Conservation (phyloP, 805 yeast genomes). For the Starmerella tilneyi region DNA sequence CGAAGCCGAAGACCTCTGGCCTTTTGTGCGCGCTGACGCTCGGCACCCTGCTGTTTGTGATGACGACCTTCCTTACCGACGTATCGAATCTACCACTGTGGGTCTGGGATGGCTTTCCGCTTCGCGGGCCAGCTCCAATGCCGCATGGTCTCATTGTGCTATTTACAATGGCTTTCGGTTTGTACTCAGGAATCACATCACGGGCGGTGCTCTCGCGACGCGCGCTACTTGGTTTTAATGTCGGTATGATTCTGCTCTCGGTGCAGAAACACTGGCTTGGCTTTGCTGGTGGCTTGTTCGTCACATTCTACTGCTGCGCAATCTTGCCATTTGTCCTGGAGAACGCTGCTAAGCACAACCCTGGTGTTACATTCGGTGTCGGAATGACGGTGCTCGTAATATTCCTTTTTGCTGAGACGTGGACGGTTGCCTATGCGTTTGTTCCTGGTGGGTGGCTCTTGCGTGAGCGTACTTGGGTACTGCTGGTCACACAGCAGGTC, state of each 20-base stretch:
- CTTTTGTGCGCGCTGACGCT: slow-evolving; percentile 54
- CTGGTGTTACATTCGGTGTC: slow-evolving; percentile 39
- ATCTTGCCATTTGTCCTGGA: slow-evolving; percentile 52
- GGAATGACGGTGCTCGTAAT: slow-evolving; percentile 41
- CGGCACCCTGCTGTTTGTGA: slow-evolving; percentile 62
- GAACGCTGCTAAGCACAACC: slow-evolving; percentile 44
- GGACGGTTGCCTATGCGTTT: slow-evolving; percentile 97
- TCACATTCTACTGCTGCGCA: slow-evolving; percentile 51
- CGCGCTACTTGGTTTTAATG: slow-evolving; percentile 37
- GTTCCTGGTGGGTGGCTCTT: slow-evolving; percentile 87
- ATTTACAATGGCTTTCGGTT: slow-evolving; percentile 48
- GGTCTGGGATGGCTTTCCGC: slow-evolving; percentile 94
- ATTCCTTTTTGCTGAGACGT: slow-evolving; percentile 70
- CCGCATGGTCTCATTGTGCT: slow-evolving; percentile 67
- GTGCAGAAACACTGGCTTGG: slow-evolving; percentile 57
- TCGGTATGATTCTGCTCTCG: slow-evolving; percentile 45
- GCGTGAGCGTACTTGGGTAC: slow-evolving; percentile 78
- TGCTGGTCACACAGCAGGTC: slow-evolving; percentile 48
- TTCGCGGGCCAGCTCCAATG: slow-evolving; percentile 77
- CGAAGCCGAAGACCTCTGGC: slow-evolving; percentile 11
- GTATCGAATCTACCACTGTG: slow-evolving; percentile 79
- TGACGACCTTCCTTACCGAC: slow-evolving; percentile 69
- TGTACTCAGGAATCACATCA: slow-evolving; percentile 36
- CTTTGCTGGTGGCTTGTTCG: slow-evolving; percentile 57
- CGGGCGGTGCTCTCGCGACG: slow-evolving; percentile 29